Evolutionary conservation across 345 rosid genomes (phyloP), one percentile per base, ranked within the genome.

Genomic region (Camelina hispida): DNA sequence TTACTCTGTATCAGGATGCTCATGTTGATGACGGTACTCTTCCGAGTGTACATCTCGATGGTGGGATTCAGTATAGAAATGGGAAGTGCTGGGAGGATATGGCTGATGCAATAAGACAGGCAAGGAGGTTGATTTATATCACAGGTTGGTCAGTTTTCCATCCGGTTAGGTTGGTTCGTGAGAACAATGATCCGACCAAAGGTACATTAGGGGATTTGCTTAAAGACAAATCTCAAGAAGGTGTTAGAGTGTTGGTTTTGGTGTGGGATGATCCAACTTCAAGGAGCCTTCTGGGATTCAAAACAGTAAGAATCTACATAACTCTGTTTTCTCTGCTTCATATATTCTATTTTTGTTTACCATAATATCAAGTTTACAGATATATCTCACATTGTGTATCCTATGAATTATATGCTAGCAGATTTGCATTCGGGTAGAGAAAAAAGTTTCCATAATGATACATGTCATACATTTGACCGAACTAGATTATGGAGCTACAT

Each of bases 191-290:
- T 68, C 78, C 58, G 0, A 80, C 62, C 2, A 74, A 80, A 44
- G 70, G 67, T 55, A 85, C 80, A 28, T 77, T 93, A 69, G 98
- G 98, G 30, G 90, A 89, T 62, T 88, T 93, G 78, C 91, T 93
- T 32, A 93, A 87, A 71, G 66, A n/a, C 20, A 93, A 93, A 80
- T 93, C 98, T 67, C 98, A 87, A 56, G 97, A 93, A 84, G 97
- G 98, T 77, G 98, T 93, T 13, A 78, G 97, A 71, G 98, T 93
- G 64, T 85, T 93, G 80, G 89, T 93, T 55, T 88, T 93, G 66
- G 89, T 89, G 30, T 93, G 98, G 98, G 98, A 93, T 86, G 98
- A 93, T 85, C 98, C 97, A 23, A 87, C 96, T 60, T 93, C 98
- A 43, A 84, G 78, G 74, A 88, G 91, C 82, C 62, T 93, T 75